Percentiles rank a stretch among this genome's conserved stretches.
phyloP scores from a whole-genome alignment of 257 asterid species.

The Buddleja alternifolia region DNA sequence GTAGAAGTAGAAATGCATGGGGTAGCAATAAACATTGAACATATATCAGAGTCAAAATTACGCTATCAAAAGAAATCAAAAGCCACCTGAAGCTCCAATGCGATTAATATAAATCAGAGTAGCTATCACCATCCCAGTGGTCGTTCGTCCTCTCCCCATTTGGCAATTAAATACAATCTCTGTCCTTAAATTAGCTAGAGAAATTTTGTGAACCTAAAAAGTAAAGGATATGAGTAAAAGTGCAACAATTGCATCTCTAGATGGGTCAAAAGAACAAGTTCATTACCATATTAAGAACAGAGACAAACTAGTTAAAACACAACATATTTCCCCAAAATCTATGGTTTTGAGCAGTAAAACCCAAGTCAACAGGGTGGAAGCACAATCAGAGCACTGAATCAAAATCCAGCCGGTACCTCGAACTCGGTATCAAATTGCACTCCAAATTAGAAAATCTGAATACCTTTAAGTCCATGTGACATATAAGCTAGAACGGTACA shows the following conservation, averaged over 20 bases:
- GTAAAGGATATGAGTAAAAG: slow-evolving; percentile 24
- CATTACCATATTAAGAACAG: slow-evolving; percentile 17
- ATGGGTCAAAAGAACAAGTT: slow-evolving; percentile 9
- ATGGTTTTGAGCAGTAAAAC: neutral
- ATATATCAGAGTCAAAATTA: slow-evolving; percentile 14
- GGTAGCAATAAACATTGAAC: slow-evolving; percentile 12
- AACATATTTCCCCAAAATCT: neutral
- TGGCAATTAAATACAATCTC: slow-evolving; percentile 91
- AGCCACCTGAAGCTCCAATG: slow-evolving; percentile 89
- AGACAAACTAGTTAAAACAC: neutral
- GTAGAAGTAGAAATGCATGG: slow-evolving; percentile 15
- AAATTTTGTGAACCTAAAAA: slow-evolving; percentile 72
- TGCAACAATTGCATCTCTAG: slow-evolving; percentile 23
- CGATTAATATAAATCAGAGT: slow-evolving; percentile 85
- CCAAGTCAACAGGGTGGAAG: neutral
- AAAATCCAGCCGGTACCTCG: neutral
- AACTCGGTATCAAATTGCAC: neutral
- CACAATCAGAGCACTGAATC: slow-evolving; percentile 1
- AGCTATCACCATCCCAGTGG: slow-evolving; percentile 99
- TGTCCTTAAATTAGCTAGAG: slow-evolving; percentile 80
- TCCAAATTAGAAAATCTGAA: neutral
- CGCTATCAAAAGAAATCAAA: slow-evolving; percentile 29
- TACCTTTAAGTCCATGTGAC: neutral
- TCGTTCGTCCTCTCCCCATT: slow-evolving; percentile 99
- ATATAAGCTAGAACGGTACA: slow-evolving; percentile 8